Evolutionary conservation across 108 stramenopile genomes (phyloP).

Genomic region (Pseudonitzschia delicatissima): DNA sequence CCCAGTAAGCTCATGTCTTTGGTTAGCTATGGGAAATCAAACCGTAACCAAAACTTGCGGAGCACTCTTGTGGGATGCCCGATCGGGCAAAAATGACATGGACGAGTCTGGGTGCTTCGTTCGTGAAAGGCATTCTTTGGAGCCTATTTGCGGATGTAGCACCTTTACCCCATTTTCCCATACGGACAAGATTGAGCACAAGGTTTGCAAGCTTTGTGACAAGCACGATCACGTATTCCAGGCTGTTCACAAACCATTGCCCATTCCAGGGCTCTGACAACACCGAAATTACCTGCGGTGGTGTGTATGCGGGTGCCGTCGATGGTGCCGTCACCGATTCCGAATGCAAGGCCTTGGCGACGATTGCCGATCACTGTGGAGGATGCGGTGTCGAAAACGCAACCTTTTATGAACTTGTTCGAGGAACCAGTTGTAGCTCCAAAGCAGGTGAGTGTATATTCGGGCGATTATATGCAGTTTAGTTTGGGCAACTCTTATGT

Average conservation of each 20-base stretch:
- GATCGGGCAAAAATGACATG: neutral
- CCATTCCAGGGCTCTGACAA: neutral
- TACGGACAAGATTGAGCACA: neutral
- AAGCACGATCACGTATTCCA: neutral
- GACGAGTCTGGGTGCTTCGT: neutral
- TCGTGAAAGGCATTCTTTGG: no score
- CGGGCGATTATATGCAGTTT: no score
- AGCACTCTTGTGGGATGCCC: neutral
- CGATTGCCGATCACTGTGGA: neutral
- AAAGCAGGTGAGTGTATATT: no score
- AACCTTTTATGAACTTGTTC: no score
- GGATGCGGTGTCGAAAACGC: neutral
- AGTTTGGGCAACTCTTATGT: no score
- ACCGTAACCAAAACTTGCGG: neutral
- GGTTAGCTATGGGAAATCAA: neutral
- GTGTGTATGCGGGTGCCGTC: neutral
- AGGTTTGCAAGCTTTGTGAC: neutral
- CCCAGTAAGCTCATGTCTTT: neutral
- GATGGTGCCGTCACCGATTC: neutral
- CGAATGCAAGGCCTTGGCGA: neutral
- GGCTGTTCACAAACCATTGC: neutral
- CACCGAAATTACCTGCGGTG: neutral
- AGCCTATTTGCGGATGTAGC: neutral
- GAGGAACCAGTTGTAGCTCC: no score
- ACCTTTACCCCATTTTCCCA: neutral